phyloP scores from a whole-genome alignment of 108 stramenopile species.

The Cyclotella kingstonii region DNA sequence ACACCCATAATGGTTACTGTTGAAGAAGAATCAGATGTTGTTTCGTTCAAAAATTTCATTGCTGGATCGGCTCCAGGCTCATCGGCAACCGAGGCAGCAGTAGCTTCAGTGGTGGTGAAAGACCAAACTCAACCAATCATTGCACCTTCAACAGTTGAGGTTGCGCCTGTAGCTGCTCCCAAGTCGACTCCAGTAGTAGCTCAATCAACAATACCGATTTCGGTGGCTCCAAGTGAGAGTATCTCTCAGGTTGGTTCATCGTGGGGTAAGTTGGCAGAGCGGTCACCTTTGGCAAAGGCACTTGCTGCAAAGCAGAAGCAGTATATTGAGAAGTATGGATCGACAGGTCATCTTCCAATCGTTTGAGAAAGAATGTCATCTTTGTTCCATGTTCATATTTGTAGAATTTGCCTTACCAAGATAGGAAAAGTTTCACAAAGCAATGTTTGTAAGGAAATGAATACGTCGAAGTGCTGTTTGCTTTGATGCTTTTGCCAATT shows the following conservation, averaged over 20 bases:
- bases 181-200: constrained; percentile 39
- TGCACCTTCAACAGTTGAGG: constrained; percentile 1
- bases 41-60: constrained; percentile 86
- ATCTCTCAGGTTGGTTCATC: constrained; percentile 37
- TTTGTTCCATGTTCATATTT: too few relatives aligned
- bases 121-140: not conserved
- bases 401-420: too few relatives aligned
- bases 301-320: constrained; percentile 62
- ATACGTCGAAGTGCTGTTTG: too few relatives aligned
- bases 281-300: constrained; percentile 70
- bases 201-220: constrained; percentile 29
- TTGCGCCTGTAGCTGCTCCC: constrained; percentile 37
- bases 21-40: constrained; percentile 82
- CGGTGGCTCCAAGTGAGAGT: constrained; percentile 23
- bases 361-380: constrained; percentile 14
- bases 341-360: constrained; percentile 72
- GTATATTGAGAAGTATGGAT: constrained; percentile 77
- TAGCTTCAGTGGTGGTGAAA: constrained; percentile 2
- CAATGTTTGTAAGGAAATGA: too few relatives aligned
- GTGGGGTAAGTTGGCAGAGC: constrained; percentile 65
- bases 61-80: constrained; percentile 34
- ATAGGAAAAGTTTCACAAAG: too few relatives aligned
- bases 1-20: constrained; percentile 92
- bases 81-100: constrained; percentile 22
- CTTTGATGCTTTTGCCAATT: too few relatives aligned